Conservation (phyloP, 495 filamentous ascomycete genomes). For the Penicillium flavigenum region DNA sequence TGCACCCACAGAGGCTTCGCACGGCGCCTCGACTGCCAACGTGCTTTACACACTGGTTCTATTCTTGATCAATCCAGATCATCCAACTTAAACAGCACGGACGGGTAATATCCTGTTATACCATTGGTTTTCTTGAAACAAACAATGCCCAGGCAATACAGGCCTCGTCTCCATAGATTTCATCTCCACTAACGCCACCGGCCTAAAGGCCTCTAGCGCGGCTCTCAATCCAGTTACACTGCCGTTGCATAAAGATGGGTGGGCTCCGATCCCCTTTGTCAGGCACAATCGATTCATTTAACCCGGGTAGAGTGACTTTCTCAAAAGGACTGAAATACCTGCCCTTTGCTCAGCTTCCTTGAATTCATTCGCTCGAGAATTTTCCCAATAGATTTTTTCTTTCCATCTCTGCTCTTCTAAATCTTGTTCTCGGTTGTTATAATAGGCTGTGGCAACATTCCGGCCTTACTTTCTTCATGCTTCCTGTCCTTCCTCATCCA, state of each 20-base stretch:
- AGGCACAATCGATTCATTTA: constrained; percentile 24
- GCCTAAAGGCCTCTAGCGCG: constrained; percentile 27
- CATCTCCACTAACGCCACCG: constrained; percentile 20
- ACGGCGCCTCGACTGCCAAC: constrained; percentile 19
- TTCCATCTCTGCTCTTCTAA: not conserved
- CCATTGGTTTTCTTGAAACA: constrained; percentile 13
- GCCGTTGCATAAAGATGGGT: constrained; percentile 18
- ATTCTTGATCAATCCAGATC: constrained; percentile 28
- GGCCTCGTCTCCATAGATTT: constrained; percentile 19
- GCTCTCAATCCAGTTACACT: constrained; percentile 30
- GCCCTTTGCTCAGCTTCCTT: constrained; percentile 18
- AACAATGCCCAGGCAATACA: constrained; percentile 12
- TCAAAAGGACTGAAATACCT: constrained; percentile 18
- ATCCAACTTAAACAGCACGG: constrained; percentile 9
- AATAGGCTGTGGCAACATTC: not conserved
- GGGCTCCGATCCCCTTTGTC: constrained; percentile 19
- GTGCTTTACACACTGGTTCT: constrained; percentile 12
- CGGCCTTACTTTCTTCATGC: constrained; percentile 31
- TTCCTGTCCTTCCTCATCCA: constrained; percentile 35
- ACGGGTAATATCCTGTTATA: constrained; percentile 12
- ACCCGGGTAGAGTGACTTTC: constrained; percentile 16
- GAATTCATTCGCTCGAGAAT: constrained; percentile 8
- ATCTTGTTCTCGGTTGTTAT: constrained; percentile 4
- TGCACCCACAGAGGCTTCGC: constrained; percentile 14
- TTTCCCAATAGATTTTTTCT: constrained; percentile 7